Base-by-base conservation (phyloP, 768 basidiomycete genomes). In the Fomitopsis pulvina region DNA sequence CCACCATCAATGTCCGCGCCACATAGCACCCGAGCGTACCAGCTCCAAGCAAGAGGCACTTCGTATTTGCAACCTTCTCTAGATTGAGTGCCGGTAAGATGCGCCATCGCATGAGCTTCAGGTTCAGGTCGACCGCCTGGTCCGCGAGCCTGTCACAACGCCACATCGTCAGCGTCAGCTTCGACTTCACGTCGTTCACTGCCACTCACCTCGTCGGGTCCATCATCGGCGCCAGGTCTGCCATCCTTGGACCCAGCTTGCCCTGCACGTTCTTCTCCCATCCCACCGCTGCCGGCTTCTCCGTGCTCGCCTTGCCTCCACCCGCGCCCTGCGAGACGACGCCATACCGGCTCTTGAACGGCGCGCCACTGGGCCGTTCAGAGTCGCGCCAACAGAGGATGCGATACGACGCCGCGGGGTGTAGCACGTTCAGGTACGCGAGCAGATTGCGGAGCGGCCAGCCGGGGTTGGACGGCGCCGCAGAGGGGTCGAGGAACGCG, bases 11-110 rank as follows among this genome's bases (percentile, higher is more conserved):
- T 9, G 85, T 85, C 25, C 95, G 74, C 0, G 93, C 83, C 26
- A 98, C 95, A 61, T 98, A 98, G 64, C 96, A 99, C 0, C 96
- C 95, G 9, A 99, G 74, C 0, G 96, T 99, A 0, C 96, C 96
- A 0, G 95, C 94, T 2, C 96, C 96, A 1, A 99, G 80, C 0
- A 98, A 71, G 0, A 99, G 70, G 63, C 92, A 95, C 52, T 71
- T 78, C 2, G 93, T 91, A 0, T 66, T 61, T 1, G 90, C 82
- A 20, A 99, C 78, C 67, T 85, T 90, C 47, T 96, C 94, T 11
- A 98, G 76, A 55, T 98, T 79, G 43, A 99, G 80, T 1, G 78
- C 70, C 12, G 96, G 96, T 18, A 98, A 72, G 56, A 98, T 92
- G 18, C 95, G 79, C 95, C 95, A 98, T 18, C 92, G 80, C 95